These are phyloP conservation scores for Suillus sp. DNA, from an alignment of 768 basidiomycete genomes.

Conservation along the genomic window DNA sequence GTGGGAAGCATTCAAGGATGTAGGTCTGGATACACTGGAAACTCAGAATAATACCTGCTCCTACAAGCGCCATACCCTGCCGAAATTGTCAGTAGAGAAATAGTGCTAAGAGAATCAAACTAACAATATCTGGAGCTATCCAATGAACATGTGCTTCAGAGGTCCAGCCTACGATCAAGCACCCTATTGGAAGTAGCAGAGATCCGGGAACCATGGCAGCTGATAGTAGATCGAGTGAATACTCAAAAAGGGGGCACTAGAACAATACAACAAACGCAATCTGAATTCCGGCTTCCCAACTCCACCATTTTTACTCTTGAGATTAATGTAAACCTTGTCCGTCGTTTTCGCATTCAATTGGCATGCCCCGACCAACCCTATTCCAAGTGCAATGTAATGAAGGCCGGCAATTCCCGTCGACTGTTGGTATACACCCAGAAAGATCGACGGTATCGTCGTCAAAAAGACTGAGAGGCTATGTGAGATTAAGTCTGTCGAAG, in stretches of 20 bases:
- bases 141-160: conserved; percentile 60
- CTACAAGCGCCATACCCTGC: conserved; percentile 62
- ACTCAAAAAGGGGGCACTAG: not conserved
- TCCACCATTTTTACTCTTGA: conserved; percentile 55
- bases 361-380: conserved; percentile 58
- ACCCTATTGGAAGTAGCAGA: conserved; percentile 62
- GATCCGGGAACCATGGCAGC: conserved; percentile 63
- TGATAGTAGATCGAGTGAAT: conserved; percentile 27
- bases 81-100: not conserved
- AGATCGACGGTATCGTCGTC: conserved; percentile 65
- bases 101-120: conserved; percentile 17
- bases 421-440: conserved; percentile 54
- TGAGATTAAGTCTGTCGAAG: not conserved
- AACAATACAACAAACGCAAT: conserved; percentile 40
- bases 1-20: conserved; percentile 65
- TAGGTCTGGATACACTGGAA: conserved; percentile 71
- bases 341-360: conserved; percentile 56
- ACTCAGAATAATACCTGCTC: conserved; percentile 57
- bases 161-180: conserved; percentile 73
- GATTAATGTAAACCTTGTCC: conserved; percentile 55
- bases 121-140: conserved; percentile 70
- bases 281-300: conserved; percentile 57
- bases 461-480: conserved; percentile 52
- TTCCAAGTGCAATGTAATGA: conserved; percentile 65
- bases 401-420: conserved; percentile 19